Conservation (phyloP, 768 basidiomycete species). For the Porphyrellus cyaneotinctus region DNA sequence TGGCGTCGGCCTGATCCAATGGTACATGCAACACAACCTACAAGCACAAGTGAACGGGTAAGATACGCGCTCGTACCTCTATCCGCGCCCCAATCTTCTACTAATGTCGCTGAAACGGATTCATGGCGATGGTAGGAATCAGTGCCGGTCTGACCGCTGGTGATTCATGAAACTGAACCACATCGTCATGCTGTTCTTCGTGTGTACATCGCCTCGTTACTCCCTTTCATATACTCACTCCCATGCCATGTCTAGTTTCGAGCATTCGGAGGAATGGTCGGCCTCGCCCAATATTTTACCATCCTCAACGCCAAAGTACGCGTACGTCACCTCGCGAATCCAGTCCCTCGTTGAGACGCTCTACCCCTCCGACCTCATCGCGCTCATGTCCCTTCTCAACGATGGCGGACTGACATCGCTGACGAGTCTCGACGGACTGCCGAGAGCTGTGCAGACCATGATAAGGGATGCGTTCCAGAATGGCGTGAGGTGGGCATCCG, state of each 20-base stretch:
- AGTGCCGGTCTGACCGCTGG: conserved; percentile 41
- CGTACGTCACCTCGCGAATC: conserved; percentile 25
- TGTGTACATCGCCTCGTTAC: conserved; percentile 20
- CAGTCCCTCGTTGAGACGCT: conserved; percentile 28
- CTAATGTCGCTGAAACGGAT: too few relatives aligned
- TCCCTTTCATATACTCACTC: neutral
- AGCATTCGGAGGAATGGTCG: conserved; percentile 48
- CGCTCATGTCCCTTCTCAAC: conserved; percentile 25
- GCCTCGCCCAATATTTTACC: conserved; percentile 51
- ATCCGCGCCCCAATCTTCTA: neutral
- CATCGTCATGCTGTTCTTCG: conserved; percentile 43
- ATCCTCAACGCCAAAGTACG: conserved; percentile 43
- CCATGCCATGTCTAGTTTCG: conserved; percentile 37
- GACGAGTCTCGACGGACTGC: conserved; percentile 36
- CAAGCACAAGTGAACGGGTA: conserved; percentile 36
- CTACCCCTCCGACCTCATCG: conserved; percentile 24
- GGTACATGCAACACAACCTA: conserved; percentile 37
- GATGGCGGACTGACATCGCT: conserved; percentile 32
- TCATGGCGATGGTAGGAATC: conserved; percentile 43
- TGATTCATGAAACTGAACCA: conserved; percentile 42
- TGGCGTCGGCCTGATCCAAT: conserved; percentile 41
- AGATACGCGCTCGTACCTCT: neutral
- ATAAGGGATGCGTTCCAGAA: conserved; percentile 40
- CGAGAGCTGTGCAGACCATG: conserved; percentile 31
- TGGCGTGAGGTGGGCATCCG: conserved; percentile 42